These are phyloP conservation scores for Fusarium sp. DNA, from an alignment of 2,329 filamentous ascomycete species.

Conservation along the genomic window DNA sequence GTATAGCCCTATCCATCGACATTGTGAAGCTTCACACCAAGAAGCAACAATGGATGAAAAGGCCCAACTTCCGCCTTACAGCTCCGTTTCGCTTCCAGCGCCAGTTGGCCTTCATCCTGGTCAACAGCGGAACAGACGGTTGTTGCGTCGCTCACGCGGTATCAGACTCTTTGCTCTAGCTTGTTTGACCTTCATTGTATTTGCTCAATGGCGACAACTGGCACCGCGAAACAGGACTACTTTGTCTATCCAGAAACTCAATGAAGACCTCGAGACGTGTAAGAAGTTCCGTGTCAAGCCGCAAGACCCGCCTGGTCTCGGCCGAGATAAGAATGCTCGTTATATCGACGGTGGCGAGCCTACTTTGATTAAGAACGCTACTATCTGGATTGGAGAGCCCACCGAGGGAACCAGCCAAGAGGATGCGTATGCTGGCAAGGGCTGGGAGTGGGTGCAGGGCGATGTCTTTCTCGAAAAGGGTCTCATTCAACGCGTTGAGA, in stretches of 20 bases:
- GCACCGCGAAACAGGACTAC: slow-evolving; percentile 43
- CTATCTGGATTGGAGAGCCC: slow-evolving; percentile 74
- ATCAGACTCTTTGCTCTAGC: slow-evolving; percentile 57
- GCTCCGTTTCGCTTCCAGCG: slow-evolving; percentile 46
- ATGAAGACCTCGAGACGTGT: slow-evolving; percentile 66
- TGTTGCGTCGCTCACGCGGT: slow-evolving; percentile 56
- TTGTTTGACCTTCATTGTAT: slow-evolving; percentile 62
- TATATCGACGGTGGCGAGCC: slow-evolving; percentile 68
- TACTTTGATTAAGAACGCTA: slow-evolving; percentile 73
- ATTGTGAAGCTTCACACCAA: background rate
- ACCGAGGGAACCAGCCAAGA: slow-evolving; percentile 58
- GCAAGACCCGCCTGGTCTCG: slow-evolving; percentile 63
- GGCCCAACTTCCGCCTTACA: slow-evolving; percentile 58
- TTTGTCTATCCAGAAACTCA: slow-evolving; percentile 64
- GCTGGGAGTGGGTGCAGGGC: slow-evolving; percentile 68
- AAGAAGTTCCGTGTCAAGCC: slow-evolving; percentile 65
- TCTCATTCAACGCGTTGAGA: slow-evolving; percentile 65
- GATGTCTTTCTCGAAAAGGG: slow-evolving; percentile 71
- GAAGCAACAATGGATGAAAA: slow-evolving; percentile 52
- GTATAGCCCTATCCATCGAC: background rate
- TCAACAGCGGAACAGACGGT: slow-evolving; percentile 38
- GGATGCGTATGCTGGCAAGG: slow-evolving; percentile 67
- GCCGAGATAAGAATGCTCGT: slow-evolving; percentile 69
- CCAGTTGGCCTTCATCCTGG: slow-evolving; percentile 21
- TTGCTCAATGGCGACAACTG: slow-evolving; percentile 60